Conservation (phyloP, 139 green algal species). For the Volvox africanus region DNA sequence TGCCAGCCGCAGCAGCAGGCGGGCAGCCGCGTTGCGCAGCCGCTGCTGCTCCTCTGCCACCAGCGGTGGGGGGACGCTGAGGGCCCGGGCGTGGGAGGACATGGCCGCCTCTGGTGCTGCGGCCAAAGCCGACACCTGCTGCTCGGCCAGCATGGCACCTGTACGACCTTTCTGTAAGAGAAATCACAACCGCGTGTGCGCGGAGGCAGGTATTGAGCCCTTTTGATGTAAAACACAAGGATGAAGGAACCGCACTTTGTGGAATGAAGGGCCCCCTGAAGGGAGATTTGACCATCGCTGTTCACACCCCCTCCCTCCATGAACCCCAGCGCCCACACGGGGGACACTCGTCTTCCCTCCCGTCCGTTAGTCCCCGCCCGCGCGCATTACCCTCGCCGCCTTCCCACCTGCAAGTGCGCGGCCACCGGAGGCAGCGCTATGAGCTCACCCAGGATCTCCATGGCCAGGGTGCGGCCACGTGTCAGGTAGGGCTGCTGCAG, state of each 20-base stretch:
- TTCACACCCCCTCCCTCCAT: background rate
- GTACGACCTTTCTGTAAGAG: background rate
- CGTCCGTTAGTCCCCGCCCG: background rate
- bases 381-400: background rate
- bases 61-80: too few relatives aligned
- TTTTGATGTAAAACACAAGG: too few relatives aligned
- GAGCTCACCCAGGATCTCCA: conserved; percentile 1
- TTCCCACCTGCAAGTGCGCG: background rate
- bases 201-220: too few relatives aligned
- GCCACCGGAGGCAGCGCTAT: background rate
- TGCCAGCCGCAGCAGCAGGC: conserved; percentile 25
- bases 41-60: background rate
- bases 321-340: background rate
- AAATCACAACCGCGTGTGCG: too few relatives aligned
- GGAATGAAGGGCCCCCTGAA: too few relatives aligned
- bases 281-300: background rate
- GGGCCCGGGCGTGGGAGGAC: background rate
- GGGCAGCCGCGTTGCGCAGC: conserved; percentile 14
- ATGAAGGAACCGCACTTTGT: too few relatives aligned
- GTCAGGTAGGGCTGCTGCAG: background rate
- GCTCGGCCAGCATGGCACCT: background rate
- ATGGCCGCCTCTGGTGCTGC: background rate
- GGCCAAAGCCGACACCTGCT: background rate
- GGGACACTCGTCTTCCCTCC: background rate
- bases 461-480: background rate